Percentiles rank a stretch among this genome's conserved stretches.
These are phyloP conservation scores for Xylaria scruposa DNA, from an alignment of 495 filamentous ascomycete genomes.

Conservation along the genomic window DNA sequence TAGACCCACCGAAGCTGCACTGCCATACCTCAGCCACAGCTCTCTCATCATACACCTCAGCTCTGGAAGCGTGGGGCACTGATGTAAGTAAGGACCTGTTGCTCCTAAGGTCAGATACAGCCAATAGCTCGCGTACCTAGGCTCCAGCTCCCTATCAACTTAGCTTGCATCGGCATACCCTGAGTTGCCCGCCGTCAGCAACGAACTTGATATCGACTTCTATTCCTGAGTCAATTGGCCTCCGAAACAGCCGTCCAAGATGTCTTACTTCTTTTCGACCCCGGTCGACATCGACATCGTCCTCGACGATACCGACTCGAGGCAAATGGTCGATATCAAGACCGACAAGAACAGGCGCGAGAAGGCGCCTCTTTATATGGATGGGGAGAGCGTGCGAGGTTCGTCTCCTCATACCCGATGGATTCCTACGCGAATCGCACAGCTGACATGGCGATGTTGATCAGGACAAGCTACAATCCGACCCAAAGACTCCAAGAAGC, in stretches of 20 bases:
- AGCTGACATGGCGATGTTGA: background rate
- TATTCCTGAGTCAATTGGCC: slow-evolving; percentile 2
- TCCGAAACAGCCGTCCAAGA: slow-evolving; percentile 51
- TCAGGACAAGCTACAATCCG: slow-evolving; percentile 85
- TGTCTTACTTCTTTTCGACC: slow-evolving; percentile 98
- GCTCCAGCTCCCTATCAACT: slow-evolving; percentile 4
- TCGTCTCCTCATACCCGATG: slow-evolving; percentile 17
- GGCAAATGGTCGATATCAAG: slow-evolving; percentile 95
- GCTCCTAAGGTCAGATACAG: too few relatives aligned
- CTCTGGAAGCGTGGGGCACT: background rate
- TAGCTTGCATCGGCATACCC: background rate
- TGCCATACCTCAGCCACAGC: slow-evolving; percentile 17
- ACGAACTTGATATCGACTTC: background rate
- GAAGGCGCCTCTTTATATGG: slow-evolving; percentile 95
- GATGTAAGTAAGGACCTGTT: too few relatives aligned
- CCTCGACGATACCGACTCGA: slow-evolving; percentile 91
- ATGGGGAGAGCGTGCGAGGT: slow-evolving; percentile 92
- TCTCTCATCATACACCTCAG: background rate
- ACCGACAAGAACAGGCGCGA: slow-evolving; percentile 96
- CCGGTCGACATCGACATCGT: slow-evolving; percentile 99
- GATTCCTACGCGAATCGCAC: background rate
- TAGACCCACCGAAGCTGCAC: background rate
- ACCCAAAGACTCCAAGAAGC: slow-evolving; percentile 96
- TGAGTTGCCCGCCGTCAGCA: slow-evolving; percentile 6
- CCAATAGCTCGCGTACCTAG: slow-evolving; percentile 6